Percentiles rank a stretch among this genome's conserved stretches.
phyloP scores from a whole-genome alignment of 768 basidiomycete species.

The Boletales sp. region DNA sequence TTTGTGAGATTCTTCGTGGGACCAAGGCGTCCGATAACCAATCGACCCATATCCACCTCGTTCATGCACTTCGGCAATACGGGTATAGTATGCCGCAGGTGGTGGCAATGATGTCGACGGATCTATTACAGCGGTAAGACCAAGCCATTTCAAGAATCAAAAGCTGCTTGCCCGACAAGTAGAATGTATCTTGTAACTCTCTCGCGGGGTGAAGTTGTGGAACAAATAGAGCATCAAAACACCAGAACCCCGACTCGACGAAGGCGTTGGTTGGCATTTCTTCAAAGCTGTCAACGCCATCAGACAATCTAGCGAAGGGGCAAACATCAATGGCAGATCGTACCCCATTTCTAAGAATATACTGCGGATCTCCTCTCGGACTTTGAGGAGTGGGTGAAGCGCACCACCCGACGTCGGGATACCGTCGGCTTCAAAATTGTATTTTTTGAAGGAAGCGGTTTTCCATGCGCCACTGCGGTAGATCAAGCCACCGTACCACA shows the following conservation, averaged over 20 bases:
- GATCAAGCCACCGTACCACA: conserved; percentile 1
- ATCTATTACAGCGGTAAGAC: conserved; percentile 44
- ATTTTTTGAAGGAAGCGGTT: conserved; percentile 90
- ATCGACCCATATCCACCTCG: conserved; percentile 87
- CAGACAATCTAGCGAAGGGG: background rate
- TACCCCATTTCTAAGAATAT: conserved; percentile 99
- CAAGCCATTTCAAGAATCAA: background rate
- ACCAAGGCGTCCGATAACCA: conserved; percentile 98
- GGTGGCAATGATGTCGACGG: conserved; percentile 75
- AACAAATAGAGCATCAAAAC: conserved; percentile 96
- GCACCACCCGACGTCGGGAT: conserved; percentile 87
- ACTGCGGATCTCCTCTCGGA: conserved; percentile 93
- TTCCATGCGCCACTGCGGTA: conserved; percentile 85
- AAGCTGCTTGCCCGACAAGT: conserved; percentile 72
- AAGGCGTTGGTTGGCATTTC: conserved; percentile 98
- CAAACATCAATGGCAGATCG: conserved; percentile 17
- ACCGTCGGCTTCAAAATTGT: conserved; percentile 98
- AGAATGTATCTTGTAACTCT: conserved; percentile 98
- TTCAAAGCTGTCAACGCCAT: conserved; percentile 63
- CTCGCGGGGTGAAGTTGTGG: conserved; percentile 99
- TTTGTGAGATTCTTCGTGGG: conserved; percentile 85
- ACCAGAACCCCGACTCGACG: conserved; percentile 99
- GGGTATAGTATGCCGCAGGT: conserved; percentile 77
- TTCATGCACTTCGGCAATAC: conserved; percentile 80
- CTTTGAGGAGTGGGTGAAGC: conserved; percentile 94